Evolutionary conservation across 2,329 filamentous ascomycete species (phyloP).

Genomic region (Exophiala sp.): DNA sequence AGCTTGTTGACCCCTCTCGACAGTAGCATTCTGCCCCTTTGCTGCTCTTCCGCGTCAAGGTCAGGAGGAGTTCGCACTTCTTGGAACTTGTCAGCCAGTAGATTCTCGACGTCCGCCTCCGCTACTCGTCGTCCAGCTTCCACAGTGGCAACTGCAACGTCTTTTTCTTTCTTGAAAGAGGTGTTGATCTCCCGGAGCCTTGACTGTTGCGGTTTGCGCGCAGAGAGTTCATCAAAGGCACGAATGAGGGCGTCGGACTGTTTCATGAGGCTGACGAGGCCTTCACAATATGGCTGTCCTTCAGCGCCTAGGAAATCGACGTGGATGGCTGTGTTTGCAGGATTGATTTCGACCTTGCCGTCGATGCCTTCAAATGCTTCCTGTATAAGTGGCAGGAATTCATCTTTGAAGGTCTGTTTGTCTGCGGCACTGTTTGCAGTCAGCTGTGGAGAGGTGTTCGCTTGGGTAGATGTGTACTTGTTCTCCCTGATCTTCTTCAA

Average conservation of each 20-base stretch:
- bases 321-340: slow-evolving; percentile 4
- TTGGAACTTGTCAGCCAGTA: slow-evolving; percentile 17
- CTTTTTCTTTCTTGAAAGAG: slow-evolving; percentile 18
- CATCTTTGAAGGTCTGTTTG: slow-evolving; percentile 10
- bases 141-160: slow-evolving; percentile 9
- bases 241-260: slow-evolving; percentile 15
- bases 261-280: slow-evolving; percentile 11
- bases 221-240: slow-evolving; percentile 15
- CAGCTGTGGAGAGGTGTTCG: not conserved
- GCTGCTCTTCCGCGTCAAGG: slow-evolving; percentile 16
- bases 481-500: slow-evolving; percentile 11
- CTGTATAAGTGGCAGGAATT: slow-evolving; percentile 12
- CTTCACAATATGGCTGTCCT: slow-evolving; percentile 13
- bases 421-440: slow-evolving; percentile 4
- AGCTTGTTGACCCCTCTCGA: slow-evolving; percentile 4
- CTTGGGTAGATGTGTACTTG: slow-evolving; percentile 2
- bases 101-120: slow-evolving; percentile 9
- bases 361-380: slow-evolving; percentile 11
- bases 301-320: slow-evolving; percentile 16
- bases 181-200: slow-evolving; percentile 5
- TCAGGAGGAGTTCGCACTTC: slow-evolving; percentile 7
- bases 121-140: slow-evolving; percentile 16
- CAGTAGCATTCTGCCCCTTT: slow-evolving; percentile 15
- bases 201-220: slow-evolving; percentile 1
- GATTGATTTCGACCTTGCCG: not conserved